Percentiles rank a stretch among this genome's conserved stretches.
Conservation (phyloP, 352 stramenopile species). For the Pythium phragmiticola region DNA sequence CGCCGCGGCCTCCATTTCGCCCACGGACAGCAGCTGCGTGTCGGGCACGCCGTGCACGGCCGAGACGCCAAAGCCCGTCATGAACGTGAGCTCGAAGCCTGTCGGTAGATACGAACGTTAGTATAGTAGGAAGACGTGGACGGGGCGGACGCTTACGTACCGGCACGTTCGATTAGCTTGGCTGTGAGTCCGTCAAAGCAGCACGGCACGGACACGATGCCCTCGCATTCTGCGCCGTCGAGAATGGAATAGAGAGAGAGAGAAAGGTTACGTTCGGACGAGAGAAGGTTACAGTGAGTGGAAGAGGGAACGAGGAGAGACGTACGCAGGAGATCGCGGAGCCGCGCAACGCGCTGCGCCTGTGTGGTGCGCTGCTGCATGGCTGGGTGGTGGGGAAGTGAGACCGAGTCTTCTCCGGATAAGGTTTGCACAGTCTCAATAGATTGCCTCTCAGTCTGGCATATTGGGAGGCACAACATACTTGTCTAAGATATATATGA, state of each 20-base stretch:
- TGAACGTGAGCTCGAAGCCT: conserved; percentile 91
- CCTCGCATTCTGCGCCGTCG: conserved; percentile 33
- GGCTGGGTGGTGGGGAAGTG: too few relatives aligned
- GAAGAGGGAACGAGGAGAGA: not conserved
- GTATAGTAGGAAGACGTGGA: not conserved
- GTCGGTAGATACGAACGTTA: not conserved
- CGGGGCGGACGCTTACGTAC: conserved; percentile 3
- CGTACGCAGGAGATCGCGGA: conserved; percentile 50
- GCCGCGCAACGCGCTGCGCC: conserved; percentile 38
- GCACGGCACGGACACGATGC: conserved; percentile 83
- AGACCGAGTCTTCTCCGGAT: too few relatives aligned
- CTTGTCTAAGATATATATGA: not conserved
- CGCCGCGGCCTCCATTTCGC: conserved; percentile 52
- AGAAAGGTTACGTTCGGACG: conserved; percentile 2
- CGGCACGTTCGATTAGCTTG: conserved; percentile 82
- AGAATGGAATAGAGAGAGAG: not conserved
- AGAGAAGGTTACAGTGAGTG: not conserved
- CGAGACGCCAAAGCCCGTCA: conserved; percentile 92
- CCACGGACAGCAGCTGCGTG: conserved; percentile 76
- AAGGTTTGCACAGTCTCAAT: not conserved
- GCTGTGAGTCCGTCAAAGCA: conserved; percentile 91
- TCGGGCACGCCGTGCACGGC: conserved; percentile 87
- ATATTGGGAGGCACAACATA: not conserved
- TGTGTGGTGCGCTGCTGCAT: conserved; percentile 38
- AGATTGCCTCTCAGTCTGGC: not conserved